Conservation (phyloP, 148 eudicot species). For the Arbutus unedo region DNA sequence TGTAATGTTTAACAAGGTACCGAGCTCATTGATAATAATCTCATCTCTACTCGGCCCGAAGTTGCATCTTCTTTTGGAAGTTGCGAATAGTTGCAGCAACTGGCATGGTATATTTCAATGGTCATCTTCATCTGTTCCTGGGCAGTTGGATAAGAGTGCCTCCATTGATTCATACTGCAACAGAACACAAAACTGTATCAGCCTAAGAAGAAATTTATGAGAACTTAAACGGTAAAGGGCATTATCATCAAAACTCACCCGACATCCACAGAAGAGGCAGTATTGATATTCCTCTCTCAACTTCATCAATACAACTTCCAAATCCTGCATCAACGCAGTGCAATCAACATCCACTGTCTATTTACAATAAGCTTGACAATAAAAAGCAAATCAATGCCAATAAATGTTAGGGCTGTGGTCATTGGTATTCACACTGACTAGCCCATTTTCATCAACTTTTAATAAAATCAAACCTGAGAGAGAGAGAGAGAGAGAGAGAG, state of each 20-base stretch:
- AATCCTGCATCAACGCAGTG: slow-evolving; percentile 59
- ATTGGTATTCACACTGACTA: background rate
- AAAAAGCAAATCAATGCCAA: background rate
- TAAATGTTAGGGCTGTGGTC: background rate
- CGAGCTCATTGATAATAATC: slow-evolving; percentile 2
- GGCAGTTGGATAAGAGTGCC: slow-evolving; percentile 61
- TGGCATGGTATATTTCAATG: slow-evolving; percentile 34
- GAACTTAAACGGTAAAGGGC: background rate
- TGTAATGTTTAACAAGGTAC: background rate
- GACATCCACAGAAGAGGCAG: slow-evolving; percentile 95
- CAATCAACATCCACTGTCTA: slow-evolving; percentile 6
- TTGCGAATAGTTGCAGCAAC: background rate
- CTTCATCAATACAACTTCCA: slow-evolving; percentile 57
- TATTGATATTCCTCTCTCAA: slow-evolving; percentile 76
- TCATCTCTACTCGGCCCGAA: background rate
- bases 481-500: background rate
- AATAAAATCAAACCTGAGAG: background rate
- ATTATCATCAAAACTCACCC: slow-evolving; percentile 35
- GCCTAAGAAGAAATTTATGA: background rate
- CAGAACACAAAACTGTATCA: background rate
- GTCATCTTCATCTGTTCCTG: slow-evolving; percentile 81
- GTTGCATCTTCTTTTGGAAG: background rate
- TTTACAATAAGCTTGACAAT: background rate
- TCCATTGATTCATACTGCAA: slow-evolving; percentile 82
- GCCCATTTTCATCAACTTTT: background rate